Evolutionary conservation across 139 green algal species (phyloP).

Genomic region (Cymbomonas tetramitiformis): DNA sequence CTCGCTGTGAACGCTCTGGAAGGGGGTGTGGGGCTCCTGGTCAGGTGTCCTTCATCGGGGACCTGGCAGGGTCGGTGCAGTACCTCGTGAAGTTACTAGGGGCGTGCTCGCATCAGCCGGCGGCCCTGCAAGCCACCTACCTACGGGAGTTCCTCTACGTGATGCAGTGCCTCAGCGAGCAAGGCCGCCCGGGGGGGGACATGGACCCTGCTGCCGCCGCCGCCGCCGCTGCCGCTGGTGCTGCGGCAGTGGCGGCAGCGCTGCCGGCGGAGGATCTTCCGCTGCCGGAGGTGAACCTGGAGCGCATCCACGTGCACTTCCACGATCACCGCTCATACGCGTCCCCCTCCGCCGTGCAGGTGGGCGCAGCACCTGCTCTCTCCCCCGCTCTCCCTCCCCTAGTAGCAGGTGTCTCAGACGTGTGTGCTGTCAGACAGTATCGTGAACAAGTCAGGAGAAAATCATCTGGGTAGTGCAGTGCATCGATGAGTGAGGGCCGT

Average conservation of each 20-base stretch:
- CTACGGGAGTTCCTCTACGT: conserved; percentile 50
- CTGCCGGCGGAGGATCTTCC: conserved; percentile 31
- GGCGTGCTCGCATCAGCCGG: conserved; percentile 28
- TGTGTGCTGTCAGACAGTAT: no score
- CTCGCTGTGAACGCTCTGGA: no score
- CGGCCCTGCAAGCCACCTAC: conserved; percentile 47
- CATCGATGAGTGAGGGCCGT: no score
- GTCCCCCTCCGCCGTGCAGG: conserved; percentile 12
- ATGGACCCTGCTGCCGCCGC: not conserved
- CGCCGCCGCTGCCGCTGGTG: not conserved
- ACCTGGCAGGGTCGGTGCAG: conserved; percentile 31
- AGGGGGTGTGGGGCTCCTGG: not conserved
- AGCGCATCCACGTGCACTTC: conserved; percentile 39
- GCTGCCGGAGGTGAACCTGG: conserved; percentile 45
- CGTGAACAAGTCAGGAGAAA: no score
- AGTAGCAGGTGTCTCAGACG: not conserved
- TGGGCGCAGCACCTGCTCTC: not conserved
- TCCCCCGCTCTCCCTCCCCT: not conserved
- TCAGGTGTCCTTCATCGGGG: conserved; percentile 19
- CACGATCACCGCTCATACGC: conserved; percentile 43
- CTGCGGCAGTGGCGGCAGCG: conserved; percentile 17
- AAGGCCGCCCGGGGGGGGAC: not conserved
- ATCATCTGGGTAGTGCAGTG: no score
- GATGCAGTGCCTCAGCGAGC: conserved; percentile 18
- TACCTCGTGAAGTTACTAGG: conserved; percentile 54